A percentile compares a stretch with the other conserved stretches of the same genome.
Evolutionary conservation across 2,329 filamentous ascomycete species (phyloP).

Genomic region (Talaromyces amestolkiae): DNA sequence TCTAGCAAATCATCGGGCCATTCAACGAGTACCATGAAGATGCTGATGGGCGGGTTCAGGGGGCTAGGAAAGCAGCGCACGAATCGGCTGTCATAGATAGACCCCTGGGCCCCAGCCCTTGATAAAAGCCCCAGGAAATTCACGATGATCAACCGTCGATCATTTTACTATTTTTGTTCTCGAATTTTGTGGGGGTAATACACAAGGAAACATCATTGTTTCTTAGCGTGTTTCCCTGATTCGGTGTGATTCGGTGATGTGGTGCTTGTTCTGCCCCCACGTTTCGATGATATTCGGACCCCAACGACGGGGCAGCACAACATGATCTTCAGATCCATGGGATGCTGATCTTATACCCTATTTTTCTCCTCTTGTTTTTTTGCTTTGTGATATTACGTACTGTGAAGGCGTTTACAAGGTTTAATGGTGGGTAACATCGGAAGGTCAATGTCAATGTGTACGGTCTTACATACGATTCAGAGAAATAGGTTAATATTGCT

Average conservation of each 20-base stretch:
- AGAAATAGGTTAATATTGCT: background rate
- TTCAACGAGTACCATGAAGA: constrained; percentile 16
- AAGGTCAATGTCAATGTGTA: background rate
- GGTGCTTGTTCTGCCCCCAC: background rate
- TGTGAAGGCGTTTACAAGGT: background rate
- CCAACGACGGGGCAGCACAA: background rate
- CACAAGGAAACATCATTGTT: background rate
- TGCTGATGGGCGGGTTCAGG: constrained; percentile 19
- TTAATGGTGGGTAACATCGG: background rate
- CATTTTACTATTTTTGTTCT: background rate
- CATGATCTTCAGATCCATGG: background rate
- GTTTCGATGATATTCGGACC: constrained; percentile 1
- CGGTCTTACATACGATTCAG: background rate
- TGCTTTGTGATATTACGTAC: background rate
- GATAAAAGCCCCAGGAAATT: background rate
- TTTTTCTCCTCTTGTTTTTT: background rate
- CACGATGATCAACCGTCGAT: background rate
- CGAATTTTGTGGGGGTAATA: background rate
- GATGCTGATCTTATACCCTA: background rate
- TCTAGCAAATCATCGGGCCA: background rate
- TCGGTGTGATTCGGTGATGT: background rate
- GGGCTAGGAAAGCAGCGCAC: constrained; percentile 15
- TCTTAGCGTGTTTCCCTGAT: background rate
- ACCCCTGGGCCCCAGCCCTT: background rate
- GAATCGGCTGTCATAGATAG: background rate